These are phyloP conservation scores for Remersonia thermophila DNA, from an alignment of 2,329 filamentous ascomycete genomes.

Conservation along the genomic window DNA sequence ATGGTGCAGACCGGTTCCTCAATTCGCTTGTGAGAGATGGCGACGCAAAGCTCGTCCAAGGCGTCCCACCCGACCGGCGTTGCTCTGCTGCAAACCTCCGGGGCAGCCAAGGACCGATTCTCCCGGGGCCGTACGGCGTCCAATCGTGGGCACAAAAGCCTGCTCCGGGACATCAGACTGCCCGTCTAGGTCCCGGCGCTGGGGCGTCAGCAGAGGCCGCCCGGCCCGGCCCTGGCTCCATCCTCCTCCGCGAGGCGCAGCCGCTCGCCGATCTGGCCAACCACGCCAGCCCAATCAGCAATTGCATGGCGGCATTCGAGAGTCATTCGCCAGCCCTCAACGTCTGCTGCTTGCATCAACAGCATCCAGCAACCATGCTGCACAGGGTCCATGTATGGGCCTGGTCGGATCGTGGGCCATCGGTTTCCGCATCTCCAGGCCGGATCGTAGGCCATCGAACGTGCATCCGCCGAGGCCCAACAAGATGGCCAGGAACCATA, in stretches of 20 bases:
- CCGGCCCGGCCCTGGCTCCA: slow-evolving; percentile 4
- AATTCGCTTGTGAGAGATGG: no score
- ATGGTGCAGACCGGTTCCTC: no score
- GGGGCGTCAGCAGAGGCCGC: slow-evolving; percentile 17
- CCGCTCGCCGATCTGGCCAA: slow-evolving; percentile 2
- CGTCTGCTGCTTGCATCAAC: no score
- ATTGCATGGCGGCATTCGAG: no score
- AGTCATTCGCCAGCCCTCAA: no score
- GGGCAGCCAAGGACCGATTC: neutral
- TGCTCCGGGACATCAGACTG: no score
- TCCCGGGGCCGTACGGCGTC: slow-evolving; percentile 11
- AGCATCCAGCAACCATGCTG: no score
- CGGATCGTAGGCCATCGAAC: neutral
- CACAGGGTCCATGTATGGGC: neutral
- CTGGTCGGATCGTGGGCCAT: slow-evolving; percentile 10
- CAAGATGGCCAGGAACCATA: no score
- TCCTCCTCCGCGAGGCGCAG: neutral
- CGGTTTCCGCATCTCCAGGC: neutral
- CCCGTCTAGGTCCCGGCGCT: no score
- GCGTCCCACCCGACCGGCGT: no score
- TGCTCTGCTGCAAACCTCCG: slow-evolving; percentile 8
- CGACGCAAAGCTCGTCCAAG: no score
- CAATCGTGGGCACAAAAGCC: slow-evolving; percentile 13
- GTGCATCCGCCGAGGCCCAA: no score
- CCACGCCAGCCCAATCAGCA: slow-evolving; percentile 5